Base-by-base conservation (phyloP, 345 rosid genomes). In the Ceriops decandra region DNA sequence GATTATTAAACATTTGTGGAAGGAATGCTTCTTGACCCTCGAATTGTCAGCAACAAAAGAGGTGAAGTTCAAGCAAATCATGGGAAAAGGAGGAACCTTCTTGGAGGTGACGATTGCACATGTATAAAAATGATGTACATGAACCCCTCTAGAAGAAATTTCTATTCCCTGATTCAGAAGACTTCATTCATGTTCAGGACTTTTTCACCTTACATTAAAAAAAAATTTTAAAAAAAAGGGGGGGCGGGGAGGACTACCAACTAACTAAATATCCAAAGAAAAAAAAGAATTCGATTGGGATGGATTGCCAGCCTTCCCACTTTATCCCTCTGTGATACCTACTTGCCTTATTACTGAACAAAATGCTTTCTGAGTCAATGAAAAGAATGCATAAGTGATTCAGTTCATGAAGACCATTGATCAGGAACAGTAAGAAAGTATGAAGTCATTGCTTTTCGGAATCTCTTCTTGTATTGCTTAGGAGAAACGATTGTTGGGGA, bases 381-480 rank as follows among this genome's bases (percentile, higher is more conserved):
- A 54, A 76, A 70, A 70, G 64, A 74, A 74, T 70, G 68, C 70
- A 1, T 24, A 24, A 15, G 36, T 71, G 66, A 17, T 46, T 33
- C 51, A 46, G 64, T 63, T 81, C 87, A 95, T 46, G 89, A 84
- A n/a, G 87, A 83, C 99, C 95, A 90, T 60, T 89, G 90, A 82
- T 88, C 87, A 53, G 98, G 99, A 47, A 92, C 88, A 0, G 98
- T 90, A 21, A 95, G 97, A 72, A 95, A 95, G 76, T 95, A 95
- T 28, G 90, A 75, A 5, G 91, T 92, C 98, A 95, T 95, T 27
- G 99, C 98, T 74, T 95, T 95, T 36, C 98, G 68, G 76, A 95
- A 95, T 71, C 99, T 82, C 76, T 76, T 95, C 89, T 95, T 95
- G 88, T 95, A 95, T 63, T 92, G 92, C 64, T 78, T 84, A 0